Evolutionary conservation across 2,329 filamentous ascomycete species (phyloP), one percentile per base, ranked within the genome.

Genomic region (Onygenales sp.): DNA sequence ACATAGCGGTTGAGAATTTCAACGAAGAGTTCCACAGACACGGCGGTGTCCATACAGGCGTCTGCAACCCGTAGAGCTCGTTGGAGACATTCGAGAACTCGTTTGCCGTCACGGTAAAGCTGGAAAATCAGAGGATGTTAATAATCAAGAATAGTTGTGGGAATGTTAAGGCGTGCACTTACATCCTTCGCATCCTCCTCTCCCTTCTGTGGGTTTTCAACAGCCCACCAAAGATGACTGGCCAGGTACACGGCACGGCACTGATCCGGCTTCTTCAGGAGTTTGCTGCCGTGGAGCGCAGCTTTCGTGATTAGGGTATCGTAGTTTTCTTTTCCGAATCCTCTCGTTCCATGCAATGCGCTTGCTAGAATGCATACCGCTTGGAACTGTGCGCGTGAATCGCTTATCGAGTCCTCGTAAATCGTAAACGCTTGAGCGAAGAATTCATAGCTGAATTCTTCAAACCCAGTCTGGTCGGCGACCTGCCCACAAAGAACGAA

Each of bases 271-370:
- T 98, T 98, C 72, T 95, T 92, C 62, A 98, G 79, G 59, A 98
- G 76, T 70, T 97, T 98, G 74, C 91, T 96, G 14, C 93, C 92
- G 66, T 98, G 94, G 61, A 97, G 80, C 2, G 94, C 92, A 60
- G 90, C 94, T 72, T 98, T 98, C 8, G 93, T 98, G 66, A 98
- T 98, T 36, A 98, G 78, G 0, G 93, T 98, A 69, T 98, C 94
- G 71, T 97, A 98, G 66, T 97, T 98, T 72, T 98, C 93, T 69
- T 92, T 91, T 57, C 88, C 85, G 68, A 98, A 98, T 64, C 92
- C 85, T 55, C 92, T 80, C 10, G 89, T 92, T 59, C 89, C 86
- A 66, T 96, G 91, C 54, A 98, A 76, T 5, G 88, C 89, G 54
- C 87, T 89, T 2, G 92, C 89, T 64, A 98, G 90, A 41, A 96